Conservation (phyloP, 352 stramenopile genomes). For the Pythium chondricola region DNA sequence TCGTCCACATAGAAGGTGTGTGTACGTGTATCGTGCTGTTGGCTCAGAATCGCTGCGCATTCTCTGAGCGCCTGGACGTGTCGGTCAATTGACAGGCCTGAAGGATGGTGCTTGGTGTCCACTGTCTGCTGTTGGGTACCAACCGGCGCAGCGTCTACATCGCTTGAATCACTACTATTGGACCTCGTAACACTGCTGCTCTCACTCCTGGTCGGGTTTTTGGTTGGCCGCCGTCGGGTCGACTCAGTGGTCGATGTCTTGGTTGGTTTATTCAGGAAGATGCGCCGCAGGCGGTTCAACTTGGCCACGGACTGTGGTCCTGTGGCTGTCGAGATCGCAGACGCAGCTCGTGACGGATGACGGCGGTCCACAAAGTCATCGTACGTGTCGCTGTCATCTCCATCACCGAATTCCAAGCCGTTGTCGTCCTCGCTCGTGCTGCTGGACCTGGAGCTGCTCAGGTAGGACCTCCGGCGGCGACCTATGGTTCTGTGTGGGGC, state of each 20-base stretch:
- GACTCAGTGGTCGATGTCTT: no score
- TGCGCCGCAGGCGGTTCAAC: slow-evolving; percentile 50
- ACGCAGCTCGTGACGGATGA: neutral
- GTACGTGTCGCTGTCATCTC: slow-evolving; percentile 2
- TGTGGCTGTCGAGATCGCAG: neutral
- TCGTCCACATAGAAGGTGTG: neutral
- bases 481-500: no score
- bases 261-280: slow-evolving; percentile 56
- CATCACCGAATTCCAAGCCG: no score
- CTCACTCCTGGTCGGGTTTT: neutral
- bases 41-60: slow-evolving; percentile 38
- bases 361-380: slow-evolving; percentile 9
- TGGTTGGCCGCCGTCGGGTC: no score
- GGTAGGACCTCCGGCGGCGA: no score
- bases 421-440: no score
- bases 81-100: slow-evolving; percentile 35
- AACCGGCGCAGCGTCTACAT: slow-evolving; percentile 2
- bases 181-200: slow-evolving; percentile 7
- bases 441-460: no score
- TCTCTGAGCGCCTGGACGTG: slow-evolving; percentile 40
- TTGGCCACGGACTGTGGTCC: slow-evolving; percentile 21
- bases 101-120: slow-evolving; percentile 11
- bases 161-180: slow-evolving; percentile 11
- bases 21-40: slow-evolving; percentile 33
- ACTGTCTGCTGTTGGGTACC: neutral